These are phyloP conservation scores for Aspergillus tanneri DNA, from an alignment of 2,329 filamentous ascomycete species.

Conservation along the genomic window DNA sequence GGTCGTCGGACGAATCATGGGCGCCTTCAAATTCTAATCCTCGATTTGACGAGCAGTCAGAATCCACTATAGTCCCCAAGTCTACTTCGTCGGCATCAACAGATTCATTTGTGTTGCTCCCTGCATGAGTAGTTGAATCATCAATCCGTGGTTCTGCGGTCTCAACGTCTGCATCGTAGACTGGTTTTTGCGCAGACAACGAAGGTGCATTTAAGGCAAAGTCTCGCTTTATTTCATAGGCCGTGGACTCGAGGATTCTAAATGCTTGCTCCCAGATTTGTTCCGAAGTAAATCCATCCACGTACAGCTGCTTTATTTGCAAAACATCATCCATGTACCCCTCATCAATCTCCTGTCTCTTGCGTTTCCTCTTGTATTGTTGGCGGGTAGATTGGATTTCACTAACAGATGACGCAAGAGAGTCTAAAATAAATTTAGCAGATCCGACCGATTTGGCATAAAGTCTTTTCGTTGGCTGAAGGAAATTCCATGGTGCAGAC, in stretches of 20 bases:
- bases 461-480: constrained; percentile 69
- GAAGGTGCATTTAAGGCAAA: constrained; percentile 32
- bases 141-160: constrained; percentile 18
- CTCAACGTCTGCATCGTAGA: constrained; percentile 16
- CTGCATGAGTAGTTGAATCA: constrained; percentile 15
- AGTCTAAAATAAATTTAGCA: constrained; percentile 78
- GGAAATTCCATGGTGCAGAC: constrained; percentile 67
- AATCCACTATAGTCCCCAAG: not conserved
- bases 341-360: constrained; percentile 58
- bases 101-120: constrained; percentile 7
- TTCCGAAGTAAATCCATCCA: constrained; percentile 80
- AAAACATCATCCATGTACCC: constrained; percentile 56
- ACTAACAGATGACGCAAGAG: constrained; percentile 70
- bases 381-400: constrained; percentile 69
- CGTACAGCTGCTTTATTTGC: constrained; percentile 77
- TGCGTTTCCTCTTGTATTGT: constrained; percentile 72
- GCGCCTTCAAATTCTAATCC: constrained; percentile 9
- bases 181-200: not conserved
- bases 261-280: constrained; percentile 95
- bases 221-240: constrained; percentile 53
- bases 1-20: constrained; percentile 12
- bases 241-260: constrained; percentile 70
- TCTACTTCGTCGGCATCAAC: not conserved
- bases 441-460: constrained; percentile 69
- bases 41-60: not conserved